Evolutionary conservation across 2,329 filamentous ascomycete genomes (phyloP), one percentile per base, ranked within the genome.

Genomic region (Westerdykella ornata): DNA sequence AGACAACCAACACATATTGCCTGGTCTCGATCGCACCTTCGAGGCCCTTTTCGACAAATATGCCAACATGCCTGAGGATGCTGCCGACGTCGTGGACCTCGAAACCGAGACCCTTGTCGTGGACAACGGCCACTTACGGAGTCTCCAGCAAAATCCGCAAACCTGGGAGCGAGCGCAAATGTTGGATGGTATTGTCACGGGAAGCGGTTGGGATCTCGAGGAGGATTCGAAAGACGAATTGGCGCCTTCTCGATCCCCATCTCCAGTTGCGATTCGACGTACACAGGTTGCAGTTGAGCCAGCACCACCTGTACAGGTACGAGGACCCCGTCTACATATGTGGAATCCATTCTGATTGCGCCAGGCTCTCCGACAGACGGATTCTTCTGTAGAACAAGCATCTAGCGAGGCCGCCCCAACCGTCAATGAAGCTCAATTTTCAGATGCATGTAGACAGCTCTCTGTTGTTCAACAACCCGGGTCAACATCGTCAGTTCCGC

Each of bases 41-140:
- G 88, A 95, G 59, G 72, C 78, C 42, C 94, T 97, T 41, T 95
- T 95, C 60, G 78, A 84, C 46, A 96, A 94, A 64, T 96, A 94
- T 62, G 81, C 76, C 39, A 81, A 75, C 49, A 85, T 96, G 61
- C 95, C 95, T 57, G 80, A 81, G 2, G 84, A 82, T 4, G 75
- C 90, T 38, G 88, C 84, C 40, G 90, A 97, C 64, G 88, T 95
- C 68, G 88, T 97, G 55, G 87, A 97, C 63, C 72, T 95, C 42
- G 72, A 74, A 37, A 90, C 85, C 0, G 88, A 87, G 40, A 73
- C 85, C 44, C 81, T 97, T 35, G 75, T 94, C n/a, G 81, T 96
- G 42, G 77, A 97, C 65, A 92, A 95, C 71, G 90, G 92, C 0
- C 92, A 97, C 68, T 63, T 96, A 39, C 63, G 76, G 38, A 63